These are phyloP conservation scores for Beauveria pseudobassiana DNA, from an alignment of 2,329 filamentous ascomycete species.

Conservation along the genomic window DNA sequence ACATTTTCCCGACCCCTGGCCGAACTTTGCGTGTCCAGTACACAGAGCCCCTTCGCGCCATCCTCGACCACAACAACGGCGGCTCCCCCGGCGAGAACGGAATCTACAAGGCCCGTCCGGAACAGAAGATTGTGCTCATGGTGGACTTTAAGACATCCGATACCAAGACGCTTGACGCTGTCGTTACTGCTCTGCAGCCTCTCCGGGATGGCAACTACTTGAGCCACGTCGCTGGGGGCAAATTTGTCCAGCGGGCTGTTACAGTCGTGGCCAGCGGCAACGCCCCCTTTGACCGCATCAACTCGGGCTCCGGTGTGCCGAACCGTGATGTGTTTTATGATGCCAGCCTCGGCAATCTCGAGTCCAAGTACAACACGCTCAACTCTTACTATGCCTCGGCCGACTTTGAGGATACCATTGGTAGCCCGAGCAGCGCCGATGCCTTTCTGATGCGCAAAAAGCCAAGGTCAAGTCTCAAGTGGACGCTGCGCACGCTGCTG, in stretches of 20 bases:
- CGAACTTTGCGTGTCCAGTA: slow-evolving; percentile 13
- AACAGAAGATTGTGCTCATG: slow-evolving; percentile 52
- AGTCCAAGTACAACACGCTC: slow-evolving; percentile 11
- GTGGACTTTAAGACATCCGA: slow-evolving; percentile 58
- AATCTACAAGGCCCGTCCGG: slow-evolving; percentile 46
- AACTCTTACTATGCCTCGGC: slow-evolving; percentile 15
- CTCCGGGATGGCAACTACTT: slow-evolving; percentile 53
- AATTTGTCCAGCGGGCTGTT: slow-evolving; percentile 47
- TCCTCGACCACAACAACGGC: slow-evolving; percentile 15
- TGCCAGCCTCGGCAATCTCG: slow-evolving; percentile 11
- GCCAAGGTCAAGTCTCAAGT: slow-evolving; percentile 11
- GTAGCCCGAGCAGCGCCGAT: slow-evolving; percentile 8
- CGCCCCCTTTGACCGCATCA: slow-evolving; percentile 12
- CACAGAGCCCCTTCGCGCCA: slow-evolving; percentile 11
- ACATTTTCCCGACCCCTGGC: slow-evolving; percentile 28
- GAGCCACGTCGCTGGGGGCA: slow-evolving; percentile 41
- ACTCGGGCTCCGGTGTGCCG: slow-evolving; percentile 11
- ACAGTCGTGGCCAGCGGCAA: slow-evolving; percentile 64
- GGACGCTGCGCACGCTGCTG: slow-evolving; percentile 9
- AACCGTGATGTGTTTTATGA: slow-evolving; percentile 11
- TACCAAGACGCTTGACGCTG: slow-evolving; percentile 13
- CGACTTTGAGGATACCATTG: slow-evolving; percentile 12
- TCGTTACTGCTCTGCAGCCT: slow-evolving; percentile 38
- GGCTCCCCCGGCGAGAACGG: slow-evolving; percentile 28
- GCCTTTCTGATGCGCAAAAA: slow-evolving; percentile 10